A percentile compares a stretch with the other conserved stretches of the same genome.
Conservation (phyloP, 1,284 basidiomycete genomes). For the Sporisorium exsertum region DNA sequence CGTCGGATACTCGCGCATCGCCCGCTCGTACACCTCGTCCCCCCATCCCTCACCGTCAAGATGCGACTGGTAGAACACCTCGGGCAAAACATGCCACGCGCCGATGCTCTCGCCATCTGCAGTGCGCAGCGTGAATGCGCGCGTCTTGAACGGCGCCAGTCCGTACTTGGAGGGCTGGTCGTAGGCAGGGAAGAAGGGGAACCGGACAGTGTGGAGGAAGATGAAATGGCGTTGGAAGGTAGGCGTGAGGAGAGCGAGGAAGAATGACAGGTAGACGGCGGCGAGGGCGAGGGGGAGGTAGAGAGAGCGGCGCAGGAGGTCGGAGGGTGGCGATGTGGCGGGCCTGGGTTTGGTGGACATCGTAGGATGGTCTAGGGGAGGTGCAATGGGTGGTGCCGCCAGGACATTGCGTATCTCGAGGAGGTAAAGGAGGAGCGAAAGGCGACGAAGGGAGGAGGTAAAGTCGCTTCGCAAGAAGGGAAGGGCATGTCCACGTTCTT, state of each 20-base stretch:
- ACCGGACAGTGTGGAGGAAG: conserved; percentile 52
- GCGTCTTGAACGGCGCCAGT: conserved; percentile 79
- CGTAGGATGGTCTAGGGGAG: background rate
- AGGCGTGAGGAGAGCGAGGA: conserved; percentile 38
- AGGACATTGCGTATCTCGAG: background rate
- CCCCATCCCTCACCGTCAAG: conserved; percentile 54
- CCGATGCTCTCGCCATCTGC: conserved; percentile 83
- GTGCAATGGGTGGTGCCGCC: background rate
- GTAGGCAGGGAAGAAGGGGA: conserved; percentile 46
- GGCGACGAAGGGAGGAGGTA: background rate
- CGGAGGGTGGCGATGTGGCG: background rate
- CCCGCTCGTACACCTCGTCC: conserved; percentile 34
- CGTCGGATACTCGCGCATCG: conserved; percentile 49
- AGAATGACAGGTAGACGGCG: conserved; percentile 44
- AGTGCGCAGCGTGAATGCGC: conserved; percentile 79
- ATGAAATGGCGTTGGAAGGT: conserved; percentile 44
- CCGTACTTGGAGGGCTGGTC: conserved; percentile 32
- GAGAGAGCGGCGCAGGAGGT: conserved; percentile 17
- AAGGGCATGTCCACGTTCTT: conserved; percentile 26
- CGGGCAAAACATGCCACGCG: conserved; percentile 88
- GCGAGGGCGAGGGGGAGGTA: conserved; percentile 19
- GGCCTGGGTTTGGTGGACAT: background rate
- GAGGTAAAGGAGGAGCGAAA: background rate
- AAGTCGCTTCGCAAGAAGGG: background rate
- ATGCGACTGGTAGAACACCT: conserved; percentile 73